Evolutionary conservation across 1,284 basidiomycete genomes (phyloP).

Genomic region (Sanghuangporus baumii): DNA sequence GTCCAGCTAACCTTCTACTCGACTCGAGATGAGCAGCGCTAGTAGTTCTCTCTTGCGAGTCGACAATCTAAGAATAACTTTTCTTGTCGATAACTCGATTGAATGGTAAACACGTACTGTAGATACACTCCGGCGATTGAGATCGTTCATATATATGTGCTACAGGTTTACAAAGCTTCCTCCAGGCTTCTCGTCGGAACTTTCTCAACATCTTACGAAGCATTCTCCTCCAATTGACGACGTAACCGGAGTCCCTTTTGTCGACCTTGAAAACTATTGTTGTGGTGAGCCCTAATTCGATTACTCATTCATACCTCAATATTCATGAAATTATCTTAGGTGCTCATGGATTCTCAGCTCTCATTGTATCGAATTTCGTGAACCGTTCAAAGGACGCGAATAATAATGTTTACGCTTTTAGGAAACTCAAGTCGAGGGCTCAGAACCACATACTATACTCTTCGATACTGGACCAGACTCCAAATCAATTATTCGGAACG

Average conservation of each 20-base stretch:
- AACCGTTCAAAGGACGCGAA: background rate
- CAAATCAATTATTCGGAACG: constrained; percentile 63
- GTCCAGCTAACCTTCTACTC: too few relatives aligned
- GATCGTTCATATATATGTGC: background rate
- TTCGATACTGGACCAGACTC: constrained; percentile 82
- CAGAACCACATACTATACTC: constrained; percentile 47
- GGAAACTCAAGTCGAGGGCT: constrained; percentile 49
- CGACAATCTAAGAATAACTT: constrained; percentile 45
- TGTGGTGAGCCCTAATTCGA: constrained; percentile 46
- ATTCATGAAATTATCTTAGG: constrained; percentile 33
- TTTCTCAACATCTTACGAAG: constrained; percentile 54
- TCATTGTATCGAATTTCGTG: constrained; percentile 38
- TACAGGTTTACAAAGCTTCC: constrained; percentile 72
- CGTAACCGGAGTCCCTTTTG: constrained; percentile 53
- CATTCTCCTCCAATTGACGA: constrained; percentile 45
- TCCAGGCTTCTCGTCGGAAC: constrained; percentile 70
- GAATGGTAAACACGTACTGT: constrained; percentile 55
- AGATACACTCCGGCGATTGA: background rate
- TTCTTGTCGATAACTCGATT: constrained; percentile 72
- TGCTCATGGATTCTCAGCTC: constrained; percentile 75
- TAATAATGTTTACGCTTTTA: constrained; percentile 24
- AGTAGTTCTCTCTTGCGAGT: background rate
- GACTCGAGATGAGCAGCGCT: background rate
- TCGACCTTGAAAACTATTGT: constrained; percentile 73
- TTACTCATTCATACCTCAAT: background rate